phyloP scores from a whole-genome alignment of 257 asterid genomes.

The Parsonsia alboflavescens region DNA sequence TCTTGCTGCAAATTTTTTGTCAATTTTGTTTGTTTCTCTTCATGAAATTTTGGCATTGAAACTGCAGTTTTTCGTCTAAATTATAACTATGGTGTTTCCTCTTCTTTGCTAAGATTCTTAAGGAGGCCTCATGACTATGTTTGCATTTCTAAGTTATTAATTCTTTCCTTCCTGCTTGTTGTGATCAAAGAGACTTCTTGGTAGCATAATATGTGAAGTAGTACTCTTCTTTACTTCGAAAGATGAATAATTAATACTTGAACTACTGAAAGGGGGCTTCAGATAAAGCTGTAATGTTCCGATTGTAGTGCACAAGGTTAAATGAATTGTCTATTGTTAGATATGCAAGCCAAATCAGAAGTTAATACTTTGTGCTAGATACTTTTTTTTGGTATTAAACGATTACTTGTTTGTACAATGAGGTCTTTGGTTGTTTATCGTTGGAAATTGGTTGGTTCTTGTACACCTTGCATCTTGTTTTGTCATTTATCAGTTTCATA shows the following conservation, averaged over 20 bases:
- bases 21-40: neutral
- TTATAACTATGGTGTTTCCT: neutral
- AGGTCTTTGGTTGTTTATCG: neutral
- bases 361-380: neutral
- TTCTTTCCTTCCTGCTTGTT: neutral
- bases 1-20: neutral
- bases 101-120: neutral
- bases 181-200: neutral
- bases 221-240: neutral
- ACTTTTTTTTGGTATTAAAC: neutral
- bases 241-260: neutral
- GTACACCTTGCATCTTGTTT: neutral
- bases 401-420: neutral
- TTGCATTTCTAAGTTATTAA: neutral
- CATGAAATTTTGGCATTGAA: neutral
- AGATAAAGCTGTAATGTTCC: neutral
- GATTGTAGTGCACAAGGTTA: neutral
- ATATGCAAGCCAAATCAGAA: neutral
- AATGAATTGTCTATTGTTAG: neutral
- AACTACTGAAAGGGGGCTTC: neutral
- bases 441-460: neutral
- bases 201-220: neutral
- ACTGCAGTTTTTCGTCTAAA: neutral
- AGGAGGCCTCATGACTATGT: neutral
- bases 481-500: neutral